phyloP scores from a whole-genome alignment of 345 rosid genomes.

The Rhodomyrtus tomentosa region DNA sequence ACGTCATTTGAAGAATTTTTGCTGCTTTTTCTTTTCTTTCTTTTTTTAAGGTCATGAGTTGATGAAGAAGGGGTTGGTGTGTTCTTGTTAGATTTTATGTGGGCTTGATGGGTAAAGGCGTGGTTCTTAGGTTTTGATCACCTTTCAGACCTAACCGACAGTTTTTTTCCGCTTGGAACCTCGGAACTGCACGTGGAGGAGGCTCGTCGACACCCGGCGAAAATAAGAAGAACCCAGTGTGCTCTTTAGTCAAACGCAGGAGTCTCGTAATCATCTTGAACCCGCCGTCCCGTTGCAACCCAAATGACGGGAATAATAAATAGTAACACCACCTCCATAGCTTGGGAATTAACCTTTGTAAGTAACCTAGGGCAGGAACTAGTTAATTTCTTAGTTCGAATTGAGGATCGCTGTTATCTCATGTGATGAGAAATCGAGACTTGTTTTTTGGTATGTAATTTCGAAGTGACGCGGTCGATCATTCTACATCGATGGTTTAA shows the following conservation, averaged over 20 bases:
- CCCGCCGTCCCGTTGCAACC: background rate
- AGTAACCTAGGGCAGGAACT: background rate
- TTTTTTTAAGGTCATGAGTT: background rate
- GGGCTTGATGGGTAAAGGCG: background rate
- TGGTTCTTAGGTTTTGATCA: background rate
- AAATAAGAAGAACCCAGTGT: background rate
- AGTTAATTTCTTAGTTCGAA: background rate
- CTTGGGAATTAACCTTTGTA: background rate
- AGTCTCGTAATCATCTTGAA: background rate
- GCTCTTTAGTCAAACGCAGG: background rate
- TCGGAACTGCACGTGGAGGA: conserved; percentile 4
- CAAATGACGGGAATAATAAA: background rate
- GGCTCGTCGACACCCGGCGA: too few relatives aligned
- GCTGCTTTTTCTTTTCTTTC: background rate
- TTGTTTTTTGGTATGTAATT: background rate
- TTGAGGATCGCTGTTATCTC: background rate
- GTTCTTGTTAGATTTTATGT: background rate
- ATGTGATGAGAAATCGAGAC: background rate
- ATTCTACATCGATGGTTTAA: background rate
- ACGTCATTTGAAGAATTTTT: background rate
- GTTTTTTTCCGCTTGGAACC: background rate
- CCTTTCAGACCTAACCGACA: conserved; percentile 6
- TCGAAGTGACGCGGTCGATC: background rate
- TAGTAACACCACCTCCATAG: background rate
- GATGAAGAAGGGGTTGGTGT: background rate